Evolutionary conservation across 2,329 filamentous ascomycete genomes (phyloP).

Genomic region (Alternaria sp.): DNA sequence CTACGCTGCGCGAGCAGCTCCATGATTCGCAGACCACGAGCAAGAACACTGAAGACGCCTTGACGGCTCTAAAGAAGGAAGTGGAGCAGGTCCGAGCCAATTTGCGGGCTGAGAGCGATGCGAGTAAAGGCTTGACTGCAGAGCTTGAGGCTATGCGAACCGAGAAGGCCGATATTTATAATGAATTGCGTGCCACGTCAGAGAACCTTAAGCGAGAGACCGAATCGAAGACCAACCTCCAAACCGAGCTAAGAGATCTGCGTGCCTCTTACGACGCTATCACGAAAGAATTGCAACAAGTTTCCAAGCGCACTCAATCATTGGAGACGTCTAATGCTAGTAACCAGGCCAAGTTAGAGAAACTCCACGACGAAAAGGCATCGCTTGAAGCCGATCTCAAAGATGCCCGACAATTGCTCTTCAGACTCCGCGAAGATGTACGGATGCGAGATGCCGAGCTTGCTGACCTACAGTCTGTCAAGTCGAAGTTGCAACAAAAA

Average conservation of each 20-base stretch:
- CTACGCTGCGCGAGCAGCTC: slow-evolving; percentile 35
- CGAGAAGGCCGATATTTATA: slow-evolving; percentile 29
- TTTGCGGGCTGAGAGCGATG: slow-evolving; percentile 22
- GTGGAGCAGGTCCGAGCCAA: slow-evolving; percentile 26
- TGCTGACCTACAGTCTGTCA: slow-evolving; percentile 30
- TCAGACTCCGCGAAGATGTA: slow-evolving; percentile 31
- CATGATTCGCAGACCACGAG: slow-evolving; percentile 30
- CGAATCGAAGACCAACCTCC: slow-evolving; percentile 21
- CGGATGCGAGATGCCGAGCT: slow-evolving; percentile 34
- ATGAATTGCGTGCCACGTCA: slow-evolving; percentile 24
- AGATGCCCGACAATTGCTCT: slow-evolving; percentile 27
- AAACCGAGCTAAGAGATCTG: slow-evolving; percentile 33
- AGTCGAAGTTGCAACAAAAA: slow-evolving; percentile 27
- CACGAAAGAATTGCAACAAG: slow-evolving; percentile 30
- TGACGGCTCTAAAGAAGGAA: slow-evolving; percentile 28
- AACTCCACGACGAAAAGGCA: slow-evolving; percentile 27
- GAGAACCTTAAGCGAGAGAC: slow-evolving; percentile 25
- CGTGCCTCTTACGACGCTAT: slow-evolving; percentile 24
- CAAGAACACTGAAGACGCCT: slow-evolving; percentile 31
- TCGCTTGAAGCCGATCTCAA: slow-evolving; percentile 32
- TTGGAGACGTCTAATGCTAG: slow-evolving; percentile 28
- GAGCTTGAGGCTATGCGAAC: slow-evolving; percentile 34
- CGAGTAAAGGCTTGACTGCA: slow-evolving; percentile 21
- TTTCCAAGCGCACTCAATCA: slow-evolving; percentile 28
- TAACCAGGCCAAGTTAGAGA: slow-evolving; percentile 28